phyloP scores from a whole-genome alignment of 345 rosid genomes.

The Adansonia digitata region DNA sequence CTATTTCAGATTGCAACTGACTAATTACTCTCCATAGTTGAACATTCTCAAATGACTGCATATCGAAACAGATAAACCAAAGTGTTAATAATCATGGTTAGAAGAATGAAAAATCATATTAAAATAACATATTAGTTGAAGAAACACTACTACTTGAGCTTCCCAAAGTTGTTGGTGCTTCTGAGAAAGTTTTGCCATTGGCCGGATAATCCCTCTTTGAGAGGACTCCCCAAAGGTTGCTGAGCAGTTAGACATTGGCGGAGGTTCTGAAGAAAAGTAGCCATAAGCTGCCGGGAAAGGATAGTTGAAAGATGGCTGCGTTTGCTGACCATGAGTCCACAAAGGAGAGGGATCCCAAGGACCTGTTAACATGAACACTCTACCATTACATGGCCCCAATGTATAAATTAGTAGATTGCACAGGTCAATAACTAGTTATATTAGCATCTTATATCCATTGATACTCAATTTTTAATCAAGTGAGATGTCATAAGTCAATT shows the following conservation, averaged over 20 bases:
- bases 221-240: conserved; percentile 19
- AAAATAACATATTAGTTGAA: neutral
- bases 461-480: neutral
- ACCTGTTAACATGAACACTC: conserved; percentile 22
- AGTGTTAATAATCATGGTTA: neutral
- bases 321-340: conserved; percentile 30
- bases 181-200: conserved; percentile 31
- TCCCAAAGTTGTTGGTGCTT: conserved; percentile 44
- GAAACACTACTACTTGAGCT: conserved; percentile 31
- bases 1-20: conserved; percentile 36
- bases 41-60: conserved; percentile 37
- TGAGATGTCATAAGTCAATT: neutral
- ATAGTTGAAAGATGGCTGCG: conserved; percentile 16
- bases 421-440: neutral
- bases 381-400: neutral
- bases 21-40: conserved; percentile 26
- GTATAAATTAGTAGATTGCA: neutral
- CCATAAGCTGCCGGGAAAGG: conserved; percentile 22
- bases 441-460: neutral
- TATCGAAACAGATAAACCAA: neutral
- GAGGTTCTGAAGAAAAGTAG: conserved; percentile 16
- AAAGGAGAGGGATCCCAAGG: conserved; percentile 34
- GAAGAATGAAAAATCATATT: neutral
- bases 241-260: conserved; percentile 7
- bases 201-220: conserved; percentile 30